These are phyloP conservation scores for Rosa hybrid DNA, from an alignment of 331 rosid species.

Conservation along the genomic window DNA sequence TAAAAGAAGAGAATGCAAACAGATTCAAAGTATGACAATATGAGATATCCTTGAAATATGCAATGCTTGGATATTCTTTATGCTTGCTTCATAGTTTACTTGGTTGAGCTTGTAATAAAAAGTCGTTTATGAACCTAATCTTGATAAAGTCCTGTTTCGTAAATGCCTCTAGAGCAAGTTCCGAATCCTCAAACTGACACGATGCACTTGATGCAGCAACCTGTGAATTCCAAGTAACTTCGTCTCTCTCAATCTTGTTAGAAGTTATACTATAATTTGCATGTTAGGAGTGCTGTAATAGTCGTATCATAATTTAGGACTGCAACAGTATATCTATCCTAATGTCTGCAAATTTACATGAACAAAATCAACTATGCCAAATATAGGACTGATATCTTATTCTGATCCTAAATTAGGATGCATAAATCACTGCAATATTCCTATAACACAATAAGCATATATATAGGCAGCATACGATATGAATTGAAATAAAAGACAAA, in stretches of 20 bases:
- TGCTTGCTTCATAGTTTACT: not conserved
- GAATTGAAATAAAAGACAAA: no score
- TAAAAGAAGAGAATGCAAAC: not conserved
- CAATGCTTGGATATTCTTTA: not conserved
- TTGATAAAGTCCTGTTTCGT: not conserved
- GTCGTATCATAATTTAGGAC: no score
- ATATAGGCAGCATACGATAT: no score
- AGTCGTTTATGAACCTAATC: not conserved
- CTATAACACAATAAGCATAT: no score
- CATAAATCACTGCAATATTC: no score
- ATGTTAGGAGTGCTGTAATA: no score
- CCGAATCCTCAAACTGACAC: not conserved
- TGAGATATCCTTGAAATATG: not conserved
- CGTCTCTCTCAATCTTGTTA: not conserved
- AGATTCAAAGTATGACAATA: slow-evolving; percentile 32
- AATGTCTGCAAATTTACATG: no score
- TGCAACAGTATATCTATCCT: no score
- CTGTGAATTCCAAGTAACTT: not conserved
- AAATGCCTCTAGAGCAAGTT: not conserved
- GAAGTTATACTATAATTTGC: no score
- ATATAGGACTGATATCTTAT: no score
- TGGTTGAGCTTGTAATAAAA: not conserved
- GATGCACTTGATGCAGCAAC: not conserved
- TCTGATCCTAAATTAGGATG: no score
- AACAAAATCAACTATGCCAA: no score